A percentile compares a stretch with the other conserved stretches of the same genome.
Conservation (phyloP, 768 basidiomycete genomes). For the Pluteus cervinus region DNA sequence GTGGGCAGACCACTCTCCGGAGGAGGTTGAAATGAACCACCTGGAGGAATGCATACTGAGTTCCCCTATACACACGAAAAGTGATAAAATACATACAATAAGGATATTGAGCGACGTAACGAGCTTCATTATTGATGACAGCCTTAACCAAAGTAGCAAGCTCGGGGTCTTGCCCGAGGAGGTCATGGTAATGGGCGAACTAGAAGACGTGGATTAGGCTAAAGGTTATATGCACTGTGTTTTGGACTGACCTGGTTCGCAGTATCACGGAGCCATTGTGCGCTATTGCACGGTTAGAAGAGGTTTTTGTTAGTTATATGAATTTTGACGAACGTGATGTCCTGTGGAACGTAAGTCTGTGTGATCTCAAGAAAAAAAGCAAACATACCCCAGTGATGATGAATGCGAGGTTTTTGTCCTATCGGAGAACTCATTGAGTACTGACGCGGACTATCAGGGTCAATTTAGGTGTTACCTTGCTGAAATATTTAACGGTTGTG, state of each 20-base stretch:
- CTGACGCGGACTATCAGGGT: neutral
- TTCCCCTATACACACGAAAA: neutral
- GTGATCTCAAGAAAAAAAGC: neutral
- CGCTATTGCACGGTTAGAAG: conserved; percentile 32
- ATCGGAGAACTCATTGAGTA: neutral
- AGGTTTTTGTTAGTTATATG: neutral
- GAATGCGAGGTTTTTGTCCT: conserved; percentile 70
- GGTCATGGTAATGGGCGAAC: conserved; percentile 65
- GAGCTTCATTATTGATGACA: conserved; percentile 78
- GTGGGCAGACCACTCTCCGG: conserved; percentile 64
- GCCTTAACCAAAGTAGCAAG: conserved; percentile 67
- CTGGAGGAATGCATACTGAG: conserved; percentile 15
- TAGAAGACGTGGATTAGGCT: conserved; percentile 16
- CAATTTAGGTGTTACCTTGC: conserved; percentile 30
- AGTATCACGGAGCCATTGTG: conserved; percentile 81
- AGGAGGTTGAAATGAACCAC: conserved; percentile 76
- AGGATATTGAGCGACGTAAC: conserved; percentile 65
- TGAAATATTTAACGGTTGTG: conserved; percentile 76
- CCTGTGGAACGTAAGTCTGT: conserved; percentile 28
- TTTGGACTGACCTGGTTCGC: conserved; percentile 55
- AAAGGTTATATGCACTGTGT: neutral
- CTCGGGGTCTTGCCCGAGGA: conserved; percentile 50
- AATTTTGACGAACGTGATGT: conserved; percentile 56
- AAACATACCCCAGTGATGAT: conserved; percentile 68
- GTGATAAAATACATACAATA: conserved; percentile 44